phyloP scores from a whole-genome alignment of 768 basidiomycete species.

The Rhodotorula kratochvilovae region DNA sequence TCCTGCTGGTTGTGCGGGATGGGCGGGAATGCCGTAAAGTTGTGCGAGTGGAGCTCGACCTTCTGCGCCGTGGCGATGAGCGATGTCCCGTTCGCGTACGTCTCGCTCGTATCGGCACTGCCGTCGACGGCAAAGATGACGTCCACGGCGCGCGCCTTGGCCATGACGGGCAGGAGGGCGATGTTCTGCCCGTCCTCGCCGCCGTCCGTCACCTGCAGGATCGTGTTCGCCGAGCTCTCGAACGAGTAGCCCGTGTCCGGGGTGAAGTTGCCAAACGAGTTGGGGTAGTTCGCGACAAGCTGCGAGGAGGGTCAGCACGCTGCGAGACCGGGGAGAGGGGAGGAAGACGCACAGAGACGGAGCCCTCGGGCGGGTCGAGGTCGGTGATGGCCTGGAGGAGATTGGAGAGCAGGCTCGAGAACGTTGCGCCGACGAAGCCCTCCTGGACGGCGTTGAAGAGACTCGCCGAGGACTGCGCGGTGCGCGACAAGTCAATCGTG shows the following conservation, averaged over 20 bases:
- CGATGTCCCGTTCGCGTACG: slow-evolving; percentile 66
- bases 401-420: slow-evolving; percentile 1
- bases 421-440: not conserved
- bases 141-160: slow-evolving; percentile 65
- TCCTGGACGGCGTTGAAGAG: slow-evolving; percentile 44
- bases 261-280: slow-evolving; percentile 52
- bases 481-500: not conserved
- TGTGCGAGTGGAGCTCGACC: slow-evolving; percentile 47
- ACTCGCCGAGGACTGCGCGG: slow-evolving; percentile 37
- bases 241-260: slow-evolving; percentile 53
- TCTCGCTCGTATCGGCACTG: slow-evolving; percentile 51
- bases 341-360: not conserved
- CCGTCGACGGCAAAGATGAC: slow-evolving; percentile 72
- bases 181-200: slow-evolving; percentile 65
- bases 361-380: slow-evolving; percentile 30
- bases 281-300: slow-evolving; percentile 48
- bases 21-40: slow-evolving; percentile 23
- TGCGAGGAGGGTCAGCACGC: not conserved
- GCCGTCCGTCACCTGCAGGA: slow-evolving; percentile 55
- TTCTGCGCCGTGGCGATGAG: slow-evolving; percentile 51
- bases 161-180: slow-evolving; percentile 66
- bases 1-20: slow-evolving; percentile 47
- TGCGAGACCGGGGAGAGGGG: not conserved
- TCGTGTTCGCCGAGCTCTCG: slow-evolving; percentile 55
- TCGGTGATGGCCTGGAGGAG: slow-evolving; percentile 29